Evolutionary conservation across 208 protist species (phyloP), one percentile per base, ranked within the genome.

Genomic region (Tritrichomonas musculus): DNA sequence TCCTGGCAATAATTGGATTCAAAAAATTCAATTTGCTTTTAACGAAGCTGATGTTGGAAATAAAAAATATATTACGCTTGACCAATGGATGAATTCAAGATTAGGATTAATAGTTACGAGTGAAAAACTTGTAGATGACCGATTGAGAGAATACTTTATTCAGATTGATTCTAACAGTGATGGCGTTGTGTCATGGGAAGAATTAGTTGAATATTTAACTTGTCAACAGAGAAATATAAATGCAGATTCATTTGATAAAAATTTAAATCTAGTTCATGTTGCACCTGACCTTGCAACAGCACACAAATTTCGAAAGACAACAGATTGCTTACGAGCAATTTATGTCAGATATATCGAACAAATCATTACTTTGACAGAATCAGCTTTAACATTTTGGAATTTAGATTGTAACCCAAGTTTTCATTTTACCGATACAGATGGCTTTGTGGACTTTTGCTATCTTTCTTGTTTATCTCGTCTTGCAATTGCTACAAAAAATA

Each of bases 311-410:
- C 47, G 41, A 30, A 44, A 39, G 30, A 47, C 73, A 1, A 27
- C 73, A 25, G 50, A 13, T 17, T 82, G 73, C 25, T 30, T 82
- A 20, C 33, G 73, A 20, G 33, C 73, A 30, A 0, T 30, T 4
- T 82, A 50, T 27, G 50, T 82, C 49, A 30, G 50, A 17, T 30
- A 30, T 30, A 30, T 82, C 11, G 73, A 82, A 41, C 73, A 82
- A 82, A 82, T 82, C 5, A 82, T 82, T 50, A 82, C 73, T 22
- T 39, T 82, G 30, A 82, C 73, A 30, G 73, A 82, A 82, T 47
- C 73, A 50, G 50, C 73, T n/a, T 41, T 82, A 30, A 82, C 73
- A 50, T 82, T 82, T 50, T 82, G 73, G 73, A 50, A 17, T 30
- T 47, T 82, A 25, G 73, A 82, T 8, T 82, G 73, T 25, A 44